Conservation (phyloP, 108 stramenopile species). For the Pseudonitzschia multiseries region DNA sequence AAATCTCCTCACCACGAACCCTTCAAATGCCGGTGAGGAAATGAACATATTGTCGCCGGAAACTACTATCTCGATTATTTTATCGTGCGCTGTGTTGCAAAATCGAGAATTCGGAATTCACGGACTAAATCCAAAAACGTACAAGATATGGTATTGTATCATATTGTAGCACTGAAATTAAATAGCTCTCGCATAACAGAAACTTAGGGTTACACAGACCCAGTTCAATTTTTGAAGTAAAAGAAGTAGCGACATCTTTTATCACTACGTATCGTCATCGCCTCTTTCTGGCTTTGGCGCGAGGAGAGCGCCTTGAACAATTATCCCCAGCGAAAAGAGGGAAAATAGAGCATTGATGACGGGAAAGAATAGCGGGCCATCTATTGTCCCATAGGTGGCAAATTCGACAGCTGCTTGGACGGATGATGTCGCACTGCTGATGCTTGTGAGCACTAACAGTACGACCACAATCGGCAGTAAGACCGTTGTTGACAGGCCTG, state of each 20-base stretch:
- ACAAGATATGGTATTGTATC: no score
- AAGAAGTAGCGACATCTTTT: not conserved
- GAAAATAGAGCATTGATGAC: slow-evolving; percentile 29
- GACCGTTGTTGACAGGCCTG: slow-evolving; percentile 35
- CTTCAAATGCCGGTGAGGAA: no score
- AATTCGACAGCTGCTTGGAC: slow-evolving; percentile 23
- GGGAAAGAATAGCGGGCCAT: slow-evolving; percentile 33
- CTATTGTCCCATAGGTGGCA: slow-evolving; percentile 26
- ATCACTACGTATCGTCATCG: slow-evolving; percentile 4
- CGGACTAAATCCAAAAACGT: no score
- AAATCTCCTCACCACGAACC: no score
- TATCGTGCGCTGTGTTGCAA: no score
- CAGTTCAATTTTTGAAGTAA: not conserved
- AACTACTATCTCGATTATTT: no score
- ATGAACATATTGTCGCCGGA: no score
- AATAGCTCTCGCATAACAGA: no score
- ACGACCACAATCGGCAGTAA: slow-evolving; percentile 22
- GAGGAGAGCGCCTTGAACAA: slow-evolving; percentile 33
- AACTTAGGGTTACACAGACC: no score
- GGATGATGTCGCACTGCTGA: slow-evolving; percentile 10
- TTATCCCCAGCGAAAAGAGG: slow-evolving; percentile 38
- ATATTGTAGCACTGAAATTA: no score
- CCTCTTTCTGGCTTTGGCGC: slow-evolving; percentile 38
- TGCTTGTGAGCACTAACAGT: slow-evolving; percentile 16
- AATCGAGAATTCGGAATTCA: no score